A percentile compares a stretch with the other conserved stretches of the same genome.
phyloP scores from a whole-genome alignment of 2,329 filamentous ascomycete species.

The Colletotrichum paranaense region DNA sequence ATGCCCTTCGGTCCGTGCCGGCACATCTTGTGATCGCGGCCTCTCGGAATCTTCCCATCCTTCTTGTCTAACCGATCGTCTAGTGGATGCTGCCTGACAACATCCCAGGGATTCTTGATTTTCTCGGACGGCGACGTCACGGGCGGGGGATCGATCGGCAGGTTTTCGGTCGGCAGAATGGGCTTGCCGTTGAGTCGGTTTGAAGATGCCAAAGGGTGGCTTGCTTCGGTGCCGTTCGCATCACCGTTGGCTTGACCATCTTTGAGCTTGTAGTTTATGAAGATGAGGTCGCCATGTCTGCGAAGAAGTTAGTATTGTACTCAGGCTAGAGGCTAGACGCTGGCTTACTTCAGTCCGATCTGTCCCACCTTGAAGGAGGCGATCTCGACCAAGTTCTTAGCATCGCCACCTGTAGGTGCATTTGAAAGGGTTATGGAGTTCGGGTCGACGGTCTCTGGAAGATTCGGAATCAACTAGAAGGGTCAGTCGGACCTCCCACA shows the following conservation, averaged over 20 bases:
- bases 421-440: slow-evolving; percentile 72
- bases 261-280: slow-evolving; percentile 80
- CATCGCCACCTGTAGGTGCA: slow-evolving; percentile 67
- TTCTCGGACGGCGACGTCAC: slow-evolving; percentile 67
- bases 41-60: slow-evolving; percentile 88
- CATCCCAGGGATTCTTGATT: slow-evolving; percentile 93
- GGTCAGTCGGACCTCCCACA: slow-evolving; percentile 34
- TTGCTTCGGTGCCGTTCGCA: slow-evolving; percentile 47
- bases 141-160: slow-evolving; percentile 68
- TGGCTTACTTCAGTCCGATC: slow-evolving; percentile 67
- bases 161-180: slow-evolving; percentile 75
- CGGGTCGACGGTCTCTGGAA: slow-evolving; percentile 72
- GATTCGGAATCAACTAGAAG: slow-evolving; percentile 64
- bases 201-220: slow-evolving; percentile 55
- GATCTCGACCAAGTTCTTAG: slow-evolving; percentile 69
- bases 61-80: slow-evolving; percentile 89
- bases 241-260: slow-evolving; percentile 51
- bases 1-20: slow-evolving; percentile 96
- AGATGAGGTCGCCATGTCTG: slow-evolving; percentile 92
- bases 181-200: slow-evolving; percentile 84
- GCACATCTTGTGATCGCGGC: slow-evolving; percentile 90
- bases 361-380: slow-evolving; percentile 65
- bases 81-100: slow-evolving; percentile 85
- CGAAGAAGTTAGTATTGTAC: slow-evolving; percentile 37
- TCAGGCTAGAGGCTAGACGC: not conserved